Percentiles rank a stretch among this genome's conserved stretches.
Evolutionary conservation across 768 basidiomycete species (phyloP).

Genomic region (Trametes villosa): DNA sequence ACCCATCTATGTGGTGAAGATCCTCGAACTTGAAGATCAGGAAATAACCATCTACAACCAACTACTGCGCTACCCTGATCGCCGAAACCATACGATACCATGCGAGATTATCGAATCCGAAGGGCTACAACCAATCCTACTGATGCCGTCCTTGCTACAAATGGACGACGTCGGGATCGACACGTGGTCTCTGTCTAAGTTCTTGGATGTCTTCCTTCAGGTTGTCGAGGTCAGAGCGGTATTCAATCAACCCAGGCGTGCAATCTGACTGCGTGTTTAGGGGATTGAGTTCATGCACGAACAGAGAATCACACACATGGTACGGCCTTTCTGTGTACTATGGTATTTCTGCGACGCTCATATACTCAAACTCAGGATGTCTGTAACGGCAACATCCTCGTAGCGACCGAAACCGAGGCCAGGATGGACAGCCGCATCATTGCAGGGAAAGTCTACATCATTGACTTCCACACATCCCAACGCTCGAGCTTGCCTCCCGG

Average conservation of each 20-base stretch:
- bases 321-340: neutral
- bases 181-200: neutral
- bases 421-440: neutral
- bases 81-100: neutral
- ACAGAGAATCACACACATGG: slow-evolving; percentile 1
- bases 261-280: neutral
- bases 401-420: neutral
- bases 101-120: neutral
- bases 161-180: neutral
- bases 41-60: neutral
- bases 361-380: neutral
- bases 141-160: neutral
- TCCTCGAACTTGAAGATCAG: neutral
- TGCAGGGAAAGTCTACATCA: neutral
- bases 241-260: too few species aligned
- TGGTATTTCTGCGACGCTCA: neutral
- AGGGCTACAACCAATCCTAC: neutral
- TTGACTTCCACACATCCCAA: neutral
- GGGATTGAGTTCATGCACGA: neutral
- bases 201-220: neutral
- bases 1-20: neutral
- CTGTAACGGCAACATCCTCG: neutral
- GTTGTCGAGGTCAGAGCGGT: neutral
- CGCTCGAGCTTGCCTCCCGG: neutral
- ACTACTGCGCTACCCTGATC: neutral